Percentiles rank a stretch among this genome's conserved stretches.
Evolutionary conservation across 2,329 filamentous ascomycete species (phyloP).

Genomic region (Penicillium capsulatum): DNA sequence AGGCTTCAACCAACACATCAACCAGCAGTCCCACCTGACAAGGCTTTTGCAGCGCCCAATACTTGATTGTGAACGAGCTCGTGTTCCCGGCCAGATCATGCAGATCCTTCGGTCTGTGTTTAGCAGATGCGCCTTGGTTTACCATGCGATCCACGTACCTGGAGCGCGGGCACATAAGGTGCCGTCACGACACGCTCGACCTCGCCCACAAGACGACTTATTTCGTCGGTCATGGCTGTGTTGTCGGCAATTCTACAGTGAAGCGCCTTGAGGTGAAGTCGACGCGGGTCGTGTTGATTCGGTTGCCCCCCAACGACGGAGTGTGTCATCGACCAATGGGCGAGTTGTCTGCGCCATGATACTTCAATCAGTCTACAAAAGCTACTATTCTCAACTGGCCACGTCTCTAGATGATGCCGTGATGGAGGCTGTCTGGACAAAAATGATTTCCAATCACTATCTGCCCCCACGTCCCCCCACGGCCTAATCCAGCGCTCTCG

Average conservation of each 20-base stretch:
- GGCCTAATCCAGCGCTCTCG: slow-evolving; percentile 14
- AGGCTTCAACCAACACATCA: slow-evolving; percentile 45
- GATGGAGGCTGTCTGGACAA: too few species aligned
- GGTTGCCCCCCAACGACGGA: slow-evolving; percentile 14
- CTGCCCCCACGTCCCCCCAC: slow-evolving; percentile 12
- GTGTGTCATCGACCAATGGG: slow-evolving; percentile 1
- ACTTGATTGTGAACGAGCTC: slow-evolving; percentile 35
- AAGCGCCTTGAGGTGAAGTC: neutral
- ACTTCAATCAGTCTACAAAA: too few species aligned
- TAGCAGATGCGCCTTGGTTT: neutral
- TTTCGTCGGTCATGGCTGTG: slow-evolving; percentile 25
- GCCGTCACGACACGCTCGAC: slow-evolving; percentile 47
- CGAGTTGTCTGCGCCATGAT: neutral
- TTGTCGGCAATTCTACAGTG: neutral
- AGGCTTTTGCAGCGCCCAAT: slow-evolving; percentile 47
- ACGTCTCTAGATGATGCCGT: too few species aligned
- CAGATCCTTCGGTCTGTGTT: slow-evolving; percentile 28
- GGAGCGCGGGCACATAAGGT: slow-evolving; percentile 49
- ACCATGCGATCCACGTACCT: slow-evolving; percentile 35
- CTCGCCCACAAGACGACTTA: slow-evolving; percentile 36
- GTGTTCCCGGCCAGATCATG: slow-evolving; percentile 27
- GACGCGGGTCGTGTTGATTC: slow-evolving; percentile 7
- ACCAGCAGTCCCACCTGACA: slow-evolving; percentile 49
- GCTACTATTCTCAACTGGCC: too few species aligned
- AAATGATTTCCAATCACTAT: too few species aligned